A percentile compares a stretch with the other conserved stretches of the same genome.
Conservation (phyloP, 2,329 filamentous ascomycete genomes). For the Fusarium luffae region DNA sequence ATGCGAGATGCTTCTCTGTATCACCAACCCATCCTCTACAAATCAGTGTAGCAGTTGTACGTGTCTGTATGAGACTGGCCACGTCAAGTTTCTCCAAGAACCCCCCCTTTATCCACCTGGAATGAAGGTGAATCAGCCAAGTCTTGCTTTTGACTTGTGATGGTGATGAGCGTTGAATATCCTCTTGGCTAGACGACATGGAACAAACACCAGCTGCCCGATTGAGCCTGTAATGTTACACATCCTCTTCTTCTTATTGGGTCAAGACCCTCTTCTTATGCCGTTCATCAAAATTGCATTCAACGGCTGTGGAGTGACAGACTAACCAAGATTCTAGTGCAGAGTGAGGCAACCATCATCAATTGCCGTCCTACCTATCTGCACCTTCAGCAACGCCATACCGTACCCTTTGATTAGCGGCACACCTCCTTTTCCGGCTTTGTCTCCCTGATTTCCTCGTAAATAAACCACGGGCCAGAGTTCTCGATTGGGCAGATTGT, state of each 20-base stretch:
- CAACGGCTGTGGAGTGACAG: neutral
- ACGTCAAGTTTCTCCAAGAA: neutral
- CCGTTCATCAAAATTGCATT: slow-evolving; percentile 17
- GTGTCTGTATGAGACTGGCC: neutral
- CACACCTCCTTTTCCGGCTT: slow-evolving; percentile 40
- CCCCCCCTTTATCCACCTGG: slow-evolving; percentile 9
- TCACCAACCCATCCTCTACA: neutral
- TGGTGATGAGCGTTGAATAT: neutral
- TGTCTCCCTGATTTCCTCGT: slow-evolving; percentile 37
- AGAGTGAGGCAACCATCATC: slow-evolving; percentile 14
- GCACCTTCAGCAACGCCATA: slow-evolving; percentile 11
- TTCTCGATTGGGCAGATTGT: slow-evolving; percentile 12
- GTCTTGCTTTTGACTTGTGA: slow-evolving; percentile 1
- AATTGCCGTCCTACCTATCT: slow-evolving; percentile 19
- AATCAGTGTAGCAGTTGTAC: neutral
- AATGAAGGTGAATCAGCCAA: slow-evolving; percentile 28
- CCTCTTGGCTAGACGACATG: slow-evolving; percentile 10
- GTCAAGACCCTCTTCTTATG: neutral
- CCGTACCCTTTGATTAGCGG: slow-evolving; percentile 28
- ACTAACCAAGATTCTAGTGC: neutral
- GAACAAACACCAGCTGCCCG: slow-evolving; percentile 17
- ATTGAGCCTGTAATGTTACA: slow-evolving; percentile 26
- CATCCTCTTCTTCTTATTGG: slow-evolving; percentile 6
- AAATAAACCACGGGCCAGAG: slow-evolving; percentile 1
- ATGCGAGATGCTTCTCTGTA: neutral